Base-by-base conservation (phyloP, 768 basidiomycete genomes). In the Kwoniella sp. region DNA sequence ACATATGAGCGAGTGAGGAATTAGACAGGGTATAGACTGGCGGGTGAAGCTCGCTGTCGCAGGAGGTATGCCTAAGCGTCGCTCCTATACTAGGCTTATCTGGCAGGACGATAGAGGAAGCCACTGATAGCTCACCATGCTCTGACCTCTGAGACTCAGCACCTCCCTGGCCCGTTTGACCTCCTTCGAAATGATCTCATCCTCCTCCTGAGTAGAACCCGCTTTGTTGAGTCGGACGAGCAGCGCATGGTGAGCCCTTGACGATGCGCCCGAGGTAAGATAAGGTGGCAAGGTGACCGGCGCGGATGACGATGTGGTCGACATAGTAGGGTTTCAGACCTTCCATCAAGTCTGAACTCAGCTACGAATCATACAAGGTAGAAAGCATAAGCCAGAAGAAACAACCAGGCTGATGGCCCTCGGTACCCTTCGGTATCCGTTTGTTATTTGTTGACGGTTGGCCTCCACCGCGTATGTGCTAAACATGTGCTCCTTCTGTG, bases 181-280 rank as follows among this genome's bases (percentile, higher is more conserved):
- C 56, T 68, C 64, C 22, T 30, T 26, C 27, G 24, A 25, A 9
- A 74, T 61, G 37, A 74, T 62, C 25, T 62, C 64, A 9, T 74
- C 69, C 24, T 70, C 68, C 46, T 74, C 76, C 27, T 71, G 65
- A 5, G 21, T 27, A 4, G 68, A 72, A 19, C 15, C 25, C 13
- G 71, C 69, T 25, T 60, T 65, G 30, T 77, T 40, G 15, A 77
- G 64, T 40, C 53, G 63, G 21, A 68, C 69, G 17, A 77, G 48
- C 37, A 73, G 57, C 21, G 69, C 67, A 64, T 77, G 76, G 62
- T 77, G 76, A 0, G 71, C 58, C 50, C 76, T 24, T 8, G 73
- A 77, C 26, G 68, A 68, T 12, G 76, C 73, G 10, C 76, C 76
- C 6, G 76, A 77, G 24, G 64, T 73, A 24, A 77, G 55, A 44